A percentile compares a stretch with the other conserved stretches of the same genome.
phyloP scores from a whole-genome alignment of 805 yeast genomes.

The Saturnispora galanensis region DNA sequence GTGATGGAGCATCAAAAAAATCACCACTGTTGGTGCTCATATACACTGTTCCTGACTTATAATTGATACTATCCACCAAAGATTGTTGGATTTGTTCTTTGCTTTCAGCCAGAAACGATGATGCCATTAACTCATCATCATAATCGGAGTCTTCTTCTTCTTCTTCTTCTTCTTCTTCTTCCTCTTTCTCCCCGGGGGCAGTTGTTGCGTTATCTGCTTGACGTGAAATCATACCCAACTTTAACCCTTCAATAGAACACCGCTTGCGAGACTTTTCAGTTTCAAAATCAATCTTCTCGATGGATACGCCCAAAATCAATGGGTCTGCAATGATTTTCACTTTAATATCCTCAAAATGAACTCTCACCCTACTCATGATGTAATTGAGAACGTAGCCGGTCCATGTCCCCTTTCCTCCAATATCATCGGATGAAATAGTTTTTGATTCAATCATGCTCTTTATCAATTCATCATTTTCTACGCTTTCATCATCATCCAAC shows the following conservation, averaged over 20 bases:
- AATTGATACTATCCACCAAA: conserved; percentile 47
- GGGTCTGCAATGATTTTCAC: conserved; percentile 42
- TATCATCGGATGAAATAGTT: conserved; percentile 1
- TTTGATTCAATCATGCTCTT: conserved; percentile 1
- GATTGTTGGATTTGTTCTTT: conserved; percentile 25
- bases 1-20: conserved; percentile 23
- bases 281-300: conserved; percentile 25
- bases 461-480: conserved; percentile 8
- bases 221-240: conserved; percentile 33
- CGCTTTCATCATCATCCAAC: conserved; percentile 22
- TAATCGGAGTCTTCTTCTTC: conserved; percentile 24
- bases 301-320: conserved; percentile 27
- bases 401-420: conserved; percentile 10
- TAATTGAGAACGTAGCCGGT: conserved; percentile 50
- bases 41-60: conserved; percentile 53
- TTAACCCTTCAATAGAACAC: conserved; percentile 31
- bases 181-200: no score
- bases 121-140: conserved; percentile 30
- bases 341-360: conserved; percentile 37
- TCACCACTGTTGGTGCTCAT: conserved; percentile 67
- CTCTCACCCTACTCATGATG: conserved; percentile 51
- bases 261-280: conserved; percentile 40
- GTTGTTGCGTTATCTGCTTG: conserved; percentile 24
- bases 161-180: conserved; percentile 16
- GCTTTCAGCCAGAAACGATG: conserved; percentile 24